Conservation (phyloP, 768 basidiomycete genomes). For the Russula foetens region DNA sequence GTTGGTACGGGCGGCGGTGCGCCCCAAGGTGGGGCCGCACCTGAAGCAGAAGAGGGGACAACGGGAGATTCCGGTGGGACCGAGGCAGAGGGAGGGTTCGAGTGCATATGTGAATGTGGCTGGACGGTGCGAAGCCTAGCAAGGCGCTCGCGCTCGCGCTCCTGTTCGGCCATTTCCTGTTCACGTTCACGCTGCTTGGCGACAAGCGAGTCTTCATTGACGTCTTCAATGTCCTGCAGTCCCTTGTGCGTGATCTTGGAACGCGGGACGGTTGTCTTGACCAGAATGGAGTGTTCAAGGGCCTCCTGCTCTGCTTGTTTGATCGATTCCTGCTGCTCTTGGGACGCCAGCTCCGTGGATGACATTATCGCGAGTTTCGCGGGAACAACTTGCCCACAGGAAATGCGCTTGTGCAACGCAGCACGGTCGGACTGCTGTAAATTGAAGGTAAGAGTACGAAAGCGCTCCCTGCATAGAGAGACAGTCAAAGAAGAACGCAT, state of each 20-base stretch:
- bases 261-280: slow-evolving; percentile 51
- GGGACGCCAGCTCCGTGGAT: slow-evolving; percentile 81
- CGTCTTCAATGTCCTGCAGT: slow-evolving; percentile 80
- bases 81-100: slow-evolving; percentile 33
- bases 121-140: slow-evolving; percentile 42
- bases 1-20: slow-evolving; percentile 48
- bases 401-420: slow-evolving; percentile 71
- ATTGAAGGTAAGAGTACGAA: slow-evolving; percentile 86
- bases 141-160: slow-evolving; percentile 60
- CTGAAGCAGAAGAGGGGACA: slow-evolving; percentile 27
- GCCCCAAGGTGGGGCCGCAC: slow-evolving; percentile 39
- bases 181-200: slow-evolving; percentile 35
- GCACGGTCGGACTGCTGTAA: slow-evolving; percentile 75
- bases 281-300: slow-evolving; percentile 76
- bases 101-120: slow-evolving; percentile 27
- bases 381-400: slow-evolving; percentile 54
- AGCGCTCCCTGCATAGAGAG: slow-evolving; percentile 65
- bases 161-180: slow-evolving; percentile 51
- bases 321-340: slow-evolving; percentile 78
- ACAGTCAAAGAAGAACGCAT: background rate
- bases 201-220: slow-evolving; percentile 37
- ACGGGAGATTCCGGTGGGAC: slow-evolving; percentile 68
- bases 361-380: slow-evolving; percentile 77
- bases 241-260: slow-evolving; percentile 94
- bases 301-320: slow-evolving; percentile 76